These are phyloP conservation scores for Podaxis sp. DNA, from an alignment of 768 basidiomycete species.

Conservation along the genomic window DNA sequence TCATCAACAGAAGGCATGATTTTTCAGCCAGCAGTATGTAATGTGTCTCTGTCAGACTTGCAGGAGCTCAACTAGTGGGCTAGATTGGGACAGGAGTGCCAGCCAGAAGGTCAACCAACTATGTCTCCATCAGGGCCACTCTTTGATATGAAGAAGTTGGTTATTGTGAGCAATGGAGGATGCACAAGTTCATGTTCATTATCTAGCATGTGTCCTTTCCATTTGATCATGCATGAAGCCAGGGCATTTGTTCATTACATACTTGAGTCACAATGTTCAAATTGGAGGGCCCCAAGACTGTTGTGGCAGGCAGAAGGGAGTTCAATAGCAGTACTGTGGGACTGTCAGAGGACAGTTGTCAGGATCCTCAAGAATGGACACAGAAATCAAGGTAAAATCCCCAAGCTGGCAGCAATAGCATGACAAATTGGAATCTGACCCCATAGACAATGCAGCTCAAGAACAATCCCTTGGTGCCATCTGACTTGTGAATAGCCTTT, in stretches of 20 bases:
- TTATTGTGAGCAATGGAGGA: conserved; percentile 54
- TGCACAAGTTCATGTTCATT: conserved; percentile 46
- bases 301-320: conserved; percentile 47
- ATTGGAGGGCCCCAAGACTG: conserved; percentile 48
- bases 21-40: conserved; percentile 44
- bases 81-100: conserved; percentile 43
- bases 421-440: too few species aligned
- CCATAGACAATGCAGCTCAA: conserved; percentile 46
- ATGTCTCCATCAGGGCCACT: conserved; percentile 38
- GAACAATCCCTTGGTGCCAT: conserved; percentile 50
- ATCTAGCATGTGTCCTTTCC: conserved; percentile 33
- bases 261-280: conserved; percentile 52
- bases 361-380: conserved; percentile 54
- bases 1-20: conserved; percentile 46
- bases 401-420: background rate
- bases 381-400: conserved; percentile 46
- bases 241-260: background rate
- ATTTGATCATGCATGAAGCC: background rate
- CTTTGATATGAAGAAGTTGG: conserved; percentile 47
- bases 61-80: background rate
- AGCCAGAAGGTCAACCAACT: conserved; percentile 17
- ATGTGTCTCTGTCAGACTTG: background rate
- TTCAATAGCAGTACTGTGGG: conserved; percentile 54
- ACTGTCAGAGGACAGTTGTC: conserved; percentile 59
- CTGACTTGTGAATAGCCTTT: conserved; percentile 45